Conservation (phyloP, 1,139 yeast genomes). For the Suhomyces panamericanus region DNA sequence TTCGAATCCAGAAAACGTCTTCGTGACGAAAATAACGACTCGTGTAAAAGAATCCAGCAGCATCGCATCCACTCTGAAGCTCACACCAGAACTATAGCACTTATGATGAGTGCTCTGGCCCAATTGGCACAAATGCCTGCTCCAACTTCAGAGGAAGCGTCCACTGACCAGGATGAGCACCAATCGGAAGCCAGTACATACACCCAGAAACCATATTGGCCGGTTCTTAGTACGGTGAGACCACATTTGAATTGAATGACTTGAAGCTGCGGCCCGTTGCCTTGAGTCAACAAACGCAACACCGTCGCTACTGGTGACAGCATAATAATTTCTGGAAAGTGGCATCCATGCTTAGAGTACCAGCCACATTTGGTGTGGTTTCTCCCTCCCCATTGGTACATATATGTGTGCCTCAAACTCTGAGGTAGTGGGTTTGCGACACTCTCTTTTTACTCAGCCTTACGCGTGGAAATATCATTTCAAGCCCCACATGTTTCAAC, state of each 20-base stretch:
- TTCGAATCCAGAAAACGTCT: constrained; percentile 13
- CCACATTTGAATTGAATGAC: not conserved
- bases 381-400: no score
- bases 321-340: no score
- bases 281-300: no score
- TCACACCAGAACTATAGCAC: constrained; percentile 31
- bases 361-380: no score
- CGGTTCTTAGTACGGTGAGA: constrained; percentile 14
- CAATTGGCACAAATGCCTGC: constrained; percentile 4
- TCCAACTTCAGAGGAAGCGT: not conserved
- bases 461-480: not conserved
- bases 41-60: constrained; percentile 26
- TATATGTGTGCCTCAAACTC: no score
- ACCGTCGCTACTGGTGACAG: no score
- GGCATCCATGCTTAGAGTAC: no score
- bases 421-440: not conserved
- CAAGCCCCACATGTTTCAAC: constrained; percentile 1
- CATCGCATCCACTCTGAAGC: constrained; percentile 31
- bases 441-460: not conserved
- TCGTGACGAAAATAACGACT: constrained; percentile 9
- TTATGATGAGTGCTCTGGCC: constrained; percentile 25
- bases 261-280: no score
- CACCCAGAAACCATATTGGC: constrained; percentile 36
- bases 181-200: constrained; percentile 12
- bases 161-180: not conserved